Evolutionary conservation across 2,329 filamentous ascomycete species (phyloP).

Genomic region (Fusarium austroafricanum): DNA sequence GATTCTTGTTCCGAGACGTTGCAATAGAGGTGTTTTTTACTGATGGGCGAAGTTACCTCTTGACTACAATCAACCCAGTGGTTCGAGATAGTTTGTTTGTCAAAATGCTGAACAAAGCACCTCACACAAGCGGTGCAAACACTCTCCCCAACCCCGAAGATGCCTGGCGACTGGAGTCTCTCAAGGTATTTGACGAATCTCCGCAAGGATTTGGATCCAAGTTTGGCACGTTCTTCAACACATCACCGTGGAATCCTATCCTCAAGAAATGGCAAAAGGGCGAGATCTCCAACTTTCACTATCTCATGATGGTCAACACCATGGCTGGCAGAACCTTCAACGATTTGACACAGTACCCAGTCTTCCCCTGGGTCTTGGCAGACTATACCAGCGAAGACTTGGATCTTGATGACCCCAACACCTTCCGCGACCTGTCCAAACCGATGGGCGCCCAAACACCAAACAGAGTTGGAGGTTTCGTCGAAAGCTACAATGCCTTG

Average conservation of each 20-base stretch:
- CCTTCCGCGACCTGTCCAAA: constrained; percentile 91
- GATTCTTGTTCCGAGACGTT: constrained; percentile 95
- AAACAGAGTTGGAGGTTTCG: constrained; percentile 80
- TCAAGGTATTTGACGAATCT: constrained; percentile 73
- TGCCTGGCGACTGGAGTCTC: constrained; percentile 88
- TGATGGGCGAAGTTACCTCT: constrained; percentile 92
- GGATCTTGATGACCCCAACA: constrained; percentile 84
- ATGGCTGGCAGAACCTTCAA: constrained; percentile 98
- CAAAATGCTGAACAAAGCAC: constrained; percentile 81
- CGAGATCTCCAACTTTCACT: constrained; percentile 98
- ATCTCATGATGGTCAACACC: constrained; percentile 98
- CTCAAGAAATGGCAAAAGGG: constrained; percentile 92
- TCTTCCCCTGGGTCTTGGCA: constrained; percentile 96
- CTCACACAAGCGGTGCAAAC: constrained; percentile 78
- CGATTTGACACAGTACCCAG: constrained; percentile 96
- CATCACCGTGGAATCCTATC: constrained; percentile 82
- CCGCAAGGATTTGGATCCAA: constrained; percentile 80
- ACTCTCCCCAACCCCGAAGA: constrained; percentile 84
- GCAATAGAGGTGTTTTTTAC: constrained; percentile 98
- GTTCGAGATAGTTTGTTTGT: constrained; percentile 83
- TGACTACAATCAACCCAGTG: constrained; percentile 81
- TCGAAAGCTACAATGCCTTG: constrained; percentile 86
- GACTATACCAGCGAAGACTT: constrained; percentile 96
- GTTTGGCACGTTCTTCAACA: constrained; percentile 91
- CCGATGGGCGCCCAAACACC: constrained; percentile 94